A percentile compares a stretch with the other conserved stretches of the same genome.
These are phyloP conservation scores for Apiospora phragmitis DNA, from an alignment of 2,329 filamentous ascomycete genomes.

Conservation along the genomic window DNA sequence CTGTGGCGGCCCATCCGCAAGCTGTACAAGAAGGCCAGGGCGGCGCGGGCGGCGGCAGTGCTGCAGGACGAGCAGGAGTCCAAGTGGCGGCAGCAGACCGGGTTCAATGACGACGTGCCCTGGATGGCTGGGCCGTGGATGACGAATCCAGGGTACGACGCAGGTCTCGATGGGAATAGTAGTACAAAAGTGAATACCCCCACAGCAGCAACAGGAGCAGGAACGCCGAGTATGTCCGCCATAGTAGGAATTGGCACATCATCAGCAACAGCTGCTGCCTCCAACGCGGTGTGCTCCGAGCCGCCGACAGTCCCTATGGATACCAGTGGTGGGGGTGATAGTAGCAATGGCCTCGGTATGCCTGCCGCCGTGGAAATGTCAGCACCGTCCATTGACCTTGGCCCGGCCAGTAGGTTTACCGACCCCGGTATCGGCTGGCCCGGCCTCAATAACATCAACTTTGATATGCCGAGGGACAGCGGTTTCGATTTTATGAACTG, in stretches of 20 bases:
- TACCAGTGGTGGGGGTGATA: not conserved
- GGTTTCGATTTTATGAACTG: conserved; percentile 25
- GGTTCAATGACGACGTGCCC: not conserved
- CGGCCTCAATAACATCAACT: not conserved
- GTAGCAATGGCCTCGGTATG: not conserved
- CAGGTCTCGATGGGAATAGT: not conserved
- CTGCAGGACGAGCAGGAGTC: conserved; percentile 8
- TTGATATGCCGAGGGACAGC: not conserved
- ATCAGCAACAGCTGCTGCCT: not conserved
- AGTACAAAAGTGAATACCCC: not conserved
- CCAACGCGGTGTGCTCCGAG: not conserved
- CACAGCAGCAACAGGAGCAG: not conserved
- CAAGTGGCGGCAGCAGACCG: conserved; percentile 13
- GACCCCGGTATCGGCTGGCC: not conserved
- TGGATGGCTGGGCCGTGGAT: conserved; percentile 12
- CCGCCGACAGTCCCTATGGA: not conserved
- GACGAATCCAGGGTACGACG: not conserved
- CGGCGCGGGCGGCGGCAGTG: conserved; percentile 35
- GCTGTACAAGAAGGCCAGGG: conserved; percentile 49
- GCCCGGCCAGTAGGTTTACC: not conserved
- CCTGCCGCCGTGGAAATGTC: not conserved
- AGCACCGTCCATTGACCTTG: not conserved
- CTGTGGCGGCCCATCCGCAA: conserved; percentile 57
- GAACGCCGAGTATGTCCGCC: not conserved
- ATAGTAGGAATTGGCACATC: not conserved